These are phyloP conservation scores for Solanum habrochaites DNA, from an alignment of 257 asterid genomes.

Conservation along the genomic window DNA sequence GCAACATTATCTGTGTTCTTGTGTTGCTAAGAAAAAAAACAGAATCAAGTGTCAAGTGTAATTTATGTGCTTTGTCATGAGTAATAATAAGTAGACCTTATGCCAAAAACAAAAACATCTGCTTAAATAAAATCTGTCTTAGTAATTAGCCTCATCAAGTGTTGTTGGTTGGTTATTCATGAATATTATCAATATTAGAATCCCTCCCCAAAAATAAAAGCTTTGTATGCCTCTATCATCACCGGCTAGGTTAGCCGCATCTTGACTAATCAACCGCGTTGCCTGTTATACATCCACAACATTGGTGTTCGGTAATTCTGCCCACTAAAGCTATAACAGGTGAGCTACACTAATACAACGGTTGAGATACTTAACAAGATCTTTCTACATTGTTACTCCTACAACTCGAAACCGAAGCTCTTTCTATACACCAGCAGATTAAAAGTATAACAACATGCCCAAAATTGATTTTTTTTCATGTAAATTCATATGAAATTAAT, in stretches of 20 bases:
- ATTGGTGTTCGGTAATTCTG: too few species aligned
- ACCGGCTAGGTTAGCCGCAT: too few species aligned
- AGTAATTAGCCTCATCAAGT: not conserved
- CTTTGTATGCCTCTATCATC: not conserved
- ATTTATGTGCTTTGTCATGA: not conserved
- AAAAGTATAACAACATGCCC: not conserved
- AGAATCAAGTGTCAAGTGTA: not conserved
- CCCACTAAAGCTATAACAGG: not conserved
- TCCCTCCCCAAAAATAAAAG: not conserved
- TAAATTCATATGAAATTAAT: not conserved
- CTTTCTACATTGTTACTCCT: not conserved
- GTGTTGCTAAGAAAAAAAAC: conserved; percentile 12
- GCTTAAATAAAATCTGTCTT: not conserved
- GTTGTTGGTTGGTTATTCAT: not conserved
- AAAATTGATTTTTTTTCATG: not conserved
- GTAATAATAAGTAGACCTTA: not conserved
- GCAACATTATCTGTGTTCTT: conserved; percentile 2
- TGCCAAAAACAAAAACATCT: not conserved
- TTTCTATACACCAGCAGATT: not conserved
- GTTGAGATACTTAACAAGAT: not conserved
- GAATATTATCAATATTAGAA: not conserved
- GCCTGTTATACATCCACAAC: too few species aligned
- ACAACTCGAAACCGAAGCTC: not conserved
- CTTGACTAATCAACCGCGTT: too few species aligned
- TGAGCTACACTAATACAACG: not conserved